Evolutionary conservation across 2,329 filamentous ascomycete species (phyloP), one percentile per base, ranked within the genome.

Genomic region (Byssothecium circinans): DNA sequence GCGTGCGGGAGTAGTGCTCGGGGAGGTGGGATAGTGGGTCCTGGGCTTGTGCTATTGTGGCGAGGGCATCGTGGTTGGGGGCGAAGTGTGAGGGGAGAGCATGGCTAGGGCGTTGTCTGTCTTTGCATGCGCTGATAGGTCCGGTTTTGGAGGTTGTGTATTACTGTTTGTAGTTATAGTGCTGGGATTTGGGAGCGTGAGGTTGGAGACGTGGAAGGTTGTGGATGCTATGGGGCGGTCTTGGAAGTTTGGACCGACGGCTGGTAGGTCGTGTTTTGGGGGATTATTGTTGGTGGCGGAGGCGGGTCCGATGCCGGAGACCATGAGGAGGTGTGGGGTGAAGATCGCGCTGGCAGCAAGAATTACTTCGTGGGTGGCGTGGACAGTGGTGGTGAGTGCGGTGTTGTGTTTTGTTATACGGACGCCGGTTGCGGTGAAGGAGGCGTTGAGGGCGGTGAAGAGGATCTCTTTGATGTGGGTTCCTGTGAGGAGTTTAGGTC

Each of bases 301-400:
- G 23, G 52, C 58, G 0, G 64, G 66, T 1, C 67, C 66, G 10
- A 69, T 51, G 1, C 66, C 66, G 33, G 58, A 62, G 14, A 65
- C 51, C 22, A 63, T 60, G 2, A 69, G 12, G 81, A 75, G n/a
- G 83, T 70, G 64, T 79, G 81, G 3, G 78, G 84, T 8, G 79
- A 82, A 58, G 78, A 77, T 33, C 80, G 59, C 69, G 22, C 75
- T 78, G 0, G 84, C 84, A 1, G 81, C 81, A 2, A 87, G 62
- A 27, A 87, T 76, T 5, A 86, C 76, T 53, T 87, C 83, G n/a
- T 49, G 48, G n/a, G 37, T 54, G 1, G 62, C 61, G 18, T 52
- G 61, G 17, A 64, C 58, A 10, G 23, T 6, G 10, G 23, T 6
- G 10, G 23, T 25, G 23, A 25, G 6, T 25, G 23, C 5, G 23